Base-by-base conservation (phyloP, 768 basidiomycete species). In the Lactarius hatsudake region DNA sequence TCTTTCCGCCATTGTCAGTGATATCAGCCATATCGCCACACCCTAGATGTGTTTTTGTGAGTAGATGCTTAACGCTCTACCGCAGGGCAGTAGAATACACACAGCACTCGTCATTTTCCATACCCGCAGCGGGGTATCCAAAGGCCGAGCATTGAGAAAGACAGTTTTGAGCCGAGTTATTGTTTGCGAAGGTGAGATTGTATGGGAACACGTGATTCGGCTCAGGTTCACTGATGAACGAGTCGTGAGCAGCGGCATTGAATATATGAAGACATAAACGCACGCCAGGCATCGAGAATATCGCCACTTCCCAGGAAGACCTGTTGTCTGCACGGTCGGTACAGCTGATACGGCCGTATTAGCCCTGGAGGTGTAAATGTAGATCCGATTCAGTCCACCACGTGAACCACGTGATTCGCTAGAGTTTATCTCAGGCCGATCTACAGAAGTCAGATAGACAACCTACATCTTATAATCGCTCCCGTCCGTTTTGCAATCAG, bases 91-190 rank as follows among this genome's bases (percentile, higher is more conserved):
- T 26, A 13, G 28, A 64, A 32, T 2, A 81, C 88, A 72, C 71
- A 90, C 89, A 92, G 78, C 91, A 93, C 72, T 91, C 87, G 68
- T 86, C 72, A 61, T 81, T 89, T 77, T 88, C 91, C 67, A 87
- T 79, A 32, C 89, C 91, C 38, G 86, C 86, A 45, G 83, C 90
- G 1, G 87, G 82, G 72, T 84, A 94, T 8, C 92, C 92, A 70
- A 85, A 92, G 1, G 81, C 79, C 15, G 85, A 81, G 71, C 92
- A 93, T 73, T 86, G 88, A 58, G 75, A 82, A 71, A 92, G 79
- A 72, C 92, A 94, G 1, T 81, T 81, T 1, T 82, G 75, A 3
- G 86, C 86, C 5, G 87, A 83, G 72, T 87, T 91, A 73, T 89
- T 90, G 2, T 77, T 79, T 9, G 81, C 75, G 79, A 82, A 83